Evolutionary conservation across 306 rosid genomes (phyloP).

Genomic region (Quercus cerris): DNA sequence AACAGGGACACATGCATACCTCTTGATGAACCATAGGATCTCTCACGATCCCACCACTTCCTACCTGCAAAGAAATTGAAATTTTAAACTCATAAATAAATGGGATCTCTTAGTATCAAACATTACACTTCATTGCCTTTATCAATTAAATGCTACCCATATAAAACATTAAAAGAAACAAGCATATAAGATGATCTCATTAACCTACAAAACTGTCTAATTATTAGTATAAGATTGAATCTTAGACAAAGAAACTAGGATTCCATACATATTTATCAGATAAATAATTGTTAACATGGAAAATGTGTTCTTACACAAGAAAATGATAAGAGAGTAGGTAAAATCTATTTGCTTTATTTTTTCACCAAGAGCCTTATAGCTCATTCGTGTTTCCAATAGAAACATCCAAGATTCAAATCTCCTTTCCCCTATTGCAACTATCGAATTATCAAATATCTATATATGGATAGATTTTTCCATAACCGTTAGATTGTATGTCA

Average conservation of each 20-base stretch:
- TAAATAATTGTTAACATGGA: background rate
- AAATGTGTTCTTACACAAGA: background rate
- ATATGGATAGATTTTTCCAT: no score
- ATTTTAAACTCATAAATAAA: background rate
- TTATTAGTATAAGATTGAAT: background rate
- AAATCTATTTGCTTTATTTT: no score
- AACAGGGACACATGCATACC: conserved; percentile 20
- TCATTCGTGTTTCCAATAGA: no score
- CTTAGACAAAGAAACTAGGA: background rate
- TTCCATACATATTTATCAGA: background rate
- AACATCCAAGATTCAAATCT: no score
- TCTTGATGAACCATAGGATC: conserved; percentile 52
- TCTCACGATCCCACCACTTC: conserved; percentile 51
- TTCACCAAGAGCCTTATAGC: no score
- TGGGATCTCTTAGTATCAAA: background rate
- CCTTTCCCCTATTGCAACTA: no score
- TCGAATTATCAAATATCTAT: no score
- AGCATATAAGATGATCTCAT: background rate
- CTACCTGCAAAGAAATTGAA: conserved; percentile 38
- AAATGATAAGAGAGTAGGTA: background rate
- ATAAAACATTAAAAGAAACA: background rate
- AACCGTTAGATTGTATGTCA: no score
- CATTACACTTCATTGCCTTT: background rate
- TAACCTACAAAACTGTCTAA: background rate
- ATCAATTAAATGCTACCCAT: background rate